phyloP scores from a whole-genome alignment of 2,329 filamentous ascomycete species.

The Trichoderma endophyticum region DNA sequence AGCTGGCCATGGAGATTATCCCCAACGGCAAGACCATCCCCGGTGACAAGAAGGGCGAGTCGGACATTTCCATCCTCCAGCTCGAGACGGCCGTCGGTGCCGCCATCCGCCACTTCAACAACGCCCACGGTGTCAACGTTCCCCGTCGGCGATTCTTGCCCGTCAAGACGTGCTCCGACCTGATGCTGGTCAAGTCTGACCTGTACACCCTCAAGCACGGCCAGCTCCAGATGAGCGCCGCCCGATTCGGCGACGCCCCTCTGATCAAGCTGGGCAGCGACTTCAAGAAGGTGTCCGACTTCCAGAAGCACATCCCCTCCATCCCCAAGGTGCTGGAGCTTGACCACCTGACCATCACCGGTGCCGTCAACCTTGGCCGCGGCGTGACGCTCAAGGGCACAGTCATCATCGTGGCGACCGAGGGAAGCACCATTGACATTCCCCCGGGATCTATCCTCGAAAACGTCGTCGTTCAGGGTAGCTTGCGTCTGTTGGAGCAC shows the following conservation, averaged over 20 bases:
- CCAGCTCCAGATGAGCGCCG: conserved; percentile 93
- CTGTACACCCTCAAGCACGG: conserved; percentile 98
- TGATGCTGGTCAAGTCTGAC: conserved; percentile 99
- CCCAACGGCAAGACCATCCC: conserved; percentile 98
- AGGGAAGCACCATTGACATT: conserved; percentile 96
- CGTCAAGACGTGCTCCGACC: conserved; percentile 99
- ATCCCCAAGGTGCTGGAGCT: conserved; percentile 90
- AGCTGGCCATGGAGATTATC: conserved; percentile 99
- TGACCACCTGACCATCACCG: conserved; percentile 95
- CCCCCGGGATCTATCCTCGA: conserved; percentile 95
- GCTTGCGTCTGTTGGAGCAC: conserved; percentile 71
- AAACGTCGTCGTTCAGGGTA: conserved; percentile 98
- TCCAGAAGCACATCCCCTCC: conserved; percentile 81
- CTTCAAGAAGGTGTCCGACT: conserved; percentile 99
- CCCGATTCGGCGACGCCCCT: conserved; percentile 92
- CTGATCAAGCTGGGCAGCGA: conserved; percentile 98
- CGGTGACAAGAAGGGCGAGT: conserved; percentile 99
- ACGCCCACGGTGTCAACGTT: conserved; percentile 98
- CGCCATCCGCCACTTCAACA: conserved; percentile 97
- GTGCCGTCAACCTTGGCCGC: conserved; percentile 92
- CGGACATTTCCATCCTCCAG: conserved; percentile 94
- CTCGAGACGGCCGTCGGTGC: conserved; percentile 98
- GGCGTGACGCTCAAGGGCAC: conserved; percentile 96
- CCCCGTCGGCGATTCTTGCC: conserved; percentile 96
- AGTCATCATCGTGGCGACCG: conserved; percentile 97